phyloP scores from a whole-genome alignment of 495 filamentous ascomycete species.

The Aspergillus campestris region DNA sequence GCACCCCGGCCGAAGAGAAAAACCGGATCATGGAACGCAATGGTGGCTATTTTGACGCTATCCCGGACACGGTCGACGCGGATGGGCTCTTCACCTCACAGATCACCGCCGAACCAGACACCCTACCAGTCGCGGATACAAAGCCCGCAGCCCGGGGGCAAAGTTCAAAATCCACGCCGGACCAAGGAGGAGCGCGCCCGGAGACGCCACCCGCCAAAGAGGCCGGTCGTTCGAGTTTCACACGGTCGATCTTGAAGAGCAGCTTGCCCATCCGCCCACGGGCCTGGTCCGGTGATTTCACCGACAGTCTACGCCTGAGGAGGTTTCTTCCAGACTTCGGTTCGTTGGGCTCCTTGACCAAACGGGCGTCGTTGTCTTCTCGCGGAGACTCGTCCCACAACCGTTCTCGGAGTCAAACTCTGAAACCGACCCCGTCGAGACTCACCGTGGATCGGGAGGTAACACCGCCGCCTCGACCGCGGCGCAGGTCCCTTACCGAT shows the following conservation, averaged over 20 bases:
- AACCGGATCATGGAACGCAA: constrained; percentile 53
- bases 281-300: constrained; percentile 32
- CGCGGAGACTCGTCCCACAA: constrained; percentile 22
- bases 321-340: constrained; percentile 37
- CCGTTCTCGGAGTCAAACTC: constrained; percentile 23
- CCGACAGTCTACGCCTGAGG: constrained; percentile 17
- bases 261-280: constrained; percentile 31
- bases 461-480: background rate
- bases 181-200: background rate
- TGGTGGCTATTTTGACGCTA: constrained; percentile 46
- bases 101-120: constrained; percentile 30
- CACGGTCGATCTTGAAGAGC: constrained; percentile 31
- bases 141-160: too few species aligned
- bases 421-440: constrained; percentile 12
- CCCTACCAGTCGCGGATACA: constrained; percentile 1
- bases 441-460: constrained; percentile 8
- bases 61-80: constrained; percentile 16
- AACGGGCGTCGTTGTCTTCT: constrained; percentile 41
- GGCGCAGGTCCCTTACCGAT: constrained; percentile 6
- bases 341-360: constrained; percentile 34
- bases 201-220: constrained; percentile 3
- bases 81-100: constrained; percentile 26
- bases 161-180: too few species aligned
- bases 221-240: constrained; percentile 28
- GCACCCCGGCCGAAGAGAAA: constrained; percentile 70